A percentile compares a stretch with the other conserved stretches of the same genome.
These are phyloP conservation scores for Rubroboletus pulcherrimus DNA, from an alignment of 768 basidiomycete genomes.

Conservation along the genomic window DNA sequence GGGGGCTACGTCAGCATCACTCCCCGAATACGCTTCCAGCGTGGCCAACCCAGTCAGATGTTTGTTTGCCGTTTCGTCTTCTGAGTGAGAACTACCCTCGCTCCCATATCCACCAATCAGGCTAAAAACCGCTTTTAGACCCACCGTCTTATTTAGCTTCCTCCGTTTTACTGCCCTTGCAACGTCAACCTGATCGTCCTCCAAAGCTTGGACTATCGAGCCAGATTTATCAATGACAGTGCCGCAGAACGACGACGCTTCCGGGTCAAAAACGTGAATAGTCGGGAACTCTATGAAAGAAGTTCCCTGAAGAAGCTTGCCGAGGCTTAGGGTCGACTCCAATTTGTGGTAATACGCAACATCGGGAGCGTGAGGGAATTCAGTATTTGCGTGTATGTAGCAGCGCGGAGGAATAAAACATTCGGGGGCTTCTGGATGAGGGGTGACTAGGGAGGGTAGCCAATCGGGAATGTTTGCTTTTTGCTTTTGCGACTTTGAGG, in stretches of 20 bases:
- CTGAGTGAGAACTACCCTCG: slow-evolving; percentile 37
- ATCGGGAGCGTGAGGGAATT: slow-evolving; percentile 24
- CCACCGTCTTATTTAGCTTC: slow-evolving; percentile 49
- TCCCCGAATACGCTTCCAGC: slow-evolving; percentile 25
- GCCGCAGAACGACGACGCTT: slow-evolving; percentile 50
- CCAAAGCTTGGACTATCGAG: slow-evolving; percentile 19
- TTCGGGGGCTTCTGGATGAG: slow-evolving; percentile 53
- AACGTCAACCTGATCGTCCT: slow-evolving; percentile 18
- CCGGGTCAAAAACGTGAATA: slow-evolving; percentile 68
- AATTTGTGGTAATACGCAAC: slow-evolving; percentile 52
- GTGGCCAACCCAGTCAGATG: slow-evolving; percentile 15
- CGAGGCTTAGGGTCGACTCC: slow-evolving; percentile 47
- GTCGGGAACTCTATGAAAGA: slow-evolving; percentile 83
- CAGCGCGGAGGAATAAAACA: slow-evolving; percentile 56
- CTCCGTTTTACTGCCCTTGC: slow-evolving; percentile 49
- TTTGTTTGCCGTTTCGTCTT: slow-evolving; percentile 9
- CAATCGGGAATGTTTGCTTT: slow-evolving; percentile 52
- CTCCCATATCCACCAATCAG: slow-evolving; percentile 62
- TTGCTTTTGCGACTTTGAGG: slow-evolving; percentile 37
- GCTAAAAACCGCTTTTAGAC: slow-evolving; percentile 53
- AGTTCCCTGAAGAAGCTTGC: slow-evolving; percentile 48
- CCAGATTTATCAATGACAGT: slow-evolving; percentile 56
- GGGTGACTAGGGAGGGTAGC: slow-evolving; percentile 50
- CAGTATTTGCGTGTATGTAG: slow-evolving; percentile 49
- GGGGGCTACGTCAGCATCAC: slow-evolving; percentile 9